Conservation (phyloP, 2,329 filamentous ascomycete genomes). For the Alternaria tenuissima region DNA sequence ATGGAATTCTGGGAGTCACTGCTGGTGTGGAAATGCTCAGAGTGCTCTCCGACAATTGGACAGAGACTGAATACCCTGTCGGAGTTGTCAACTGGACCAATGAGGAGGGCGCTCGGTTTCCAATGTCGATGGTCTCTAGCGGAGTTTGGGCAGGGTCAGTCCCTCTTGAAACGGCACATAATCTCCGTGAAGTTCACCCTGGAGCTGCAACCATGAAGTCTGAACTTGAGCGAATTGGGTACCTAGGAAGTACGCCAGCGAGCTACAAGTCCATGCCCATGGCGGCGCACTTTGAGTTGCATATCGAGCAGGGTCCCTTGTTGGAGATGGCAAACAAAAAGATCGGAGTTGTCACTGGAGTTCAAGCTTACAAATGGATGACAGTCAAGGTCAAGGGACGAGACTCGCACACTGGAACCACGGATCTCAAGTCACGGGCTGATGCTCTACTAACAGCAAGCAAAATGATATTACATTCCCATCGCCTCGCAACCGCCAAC, state of each 20-base stretch:
- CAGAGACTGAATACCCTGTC: conserved; percentile 74
- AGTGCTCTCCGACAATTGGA: conserved; percentile 70
- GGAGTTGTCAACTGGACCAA: conserved; percentile 84
- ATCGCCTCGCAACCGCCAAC: conserved; percentile 67
- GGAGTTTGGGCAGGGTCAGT: conserved; percentile 80
- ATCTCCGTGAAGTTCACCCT: conserved; percentile 68
- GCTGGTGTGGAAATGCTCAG: conserved; percentile 77
- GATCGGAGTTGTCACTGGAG: conserved; percentile 75
- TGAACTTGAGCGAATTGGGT: conserved; percentile 76
- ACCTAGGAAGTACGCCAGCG: conserved; percentile 67
- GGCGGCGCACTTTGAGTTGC: conserved; percentile 81
- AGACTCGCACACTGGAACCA: conserved; percentile 79
- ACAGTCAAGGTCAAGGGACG: conserved; percentile 70
- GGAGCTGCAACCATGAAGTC: conserved; percentile 69
- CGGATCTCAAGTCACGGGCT: conserved; percentile 69
- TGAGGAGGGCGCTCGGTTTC: conserved; percentile 83
- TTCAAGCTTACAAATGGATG: conserved; percentile 79
- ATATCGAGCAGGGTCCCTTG: conserved; percentile 85
- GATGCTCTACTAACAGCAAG: conserved; percentile 74
- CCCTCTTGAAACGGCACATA: conserved; percentile 66
- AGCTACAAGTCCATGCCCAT: conserved; percentile 69
- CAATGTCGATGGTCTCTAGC: conserved; percentile 75
- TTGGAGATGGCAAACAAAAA: conserved; percentile 70
- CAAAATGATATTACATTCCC: conserved; percentile 71
- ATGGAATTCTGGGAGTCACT: conserved; percentile 78